phyloP scores from a whole-genome alignment of 148 eudicot species.

The Talinum fruticosum region DNA sequence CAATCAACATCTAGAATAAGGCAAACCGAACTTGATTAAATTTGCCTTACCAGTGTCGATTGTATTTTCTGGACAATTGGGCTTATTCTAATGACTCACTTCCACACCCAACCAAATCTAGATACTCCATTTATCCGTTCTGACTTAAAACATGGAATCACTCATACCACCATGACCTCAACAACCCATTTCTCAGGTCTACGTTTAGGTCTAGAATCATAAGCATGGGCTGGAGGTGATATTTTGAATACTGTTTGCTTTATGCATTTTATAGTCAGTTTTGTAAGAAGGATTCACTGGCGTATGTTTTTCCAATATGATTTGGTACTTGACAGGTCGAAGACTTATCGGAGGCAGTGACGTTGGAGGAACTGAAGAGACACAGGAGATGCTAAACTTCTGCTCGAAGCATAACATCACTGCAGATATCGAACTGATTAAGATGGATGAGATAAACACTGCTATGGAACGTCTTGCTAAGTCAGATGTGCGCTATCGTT shows the following conservation, averaged over 20 bases:
- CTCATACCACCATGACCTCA: not conserved
- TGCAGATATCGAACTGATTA: constrained; percentile 56
- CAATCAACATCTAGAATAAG: no score
- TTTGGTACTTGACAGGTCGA: constrained; percentile 30
- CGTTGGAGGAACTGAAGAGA: constrained; percentile 64
- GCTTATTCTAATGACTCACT: no score
- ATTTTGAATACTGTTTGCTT: no score
- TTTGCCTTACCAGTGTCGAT: not conserved
- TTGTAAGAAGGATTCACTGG: no score
- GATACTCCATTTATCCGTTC: not conserved
- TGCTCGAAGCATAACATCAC: constrained; percentile 48
- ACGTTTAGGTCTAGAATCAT: no score
- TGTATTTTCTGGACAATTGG: not conserved
- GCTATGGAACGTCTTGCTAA: constrained; percentile 59
- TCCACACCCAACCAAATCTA: no score
- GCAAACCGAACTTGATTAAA: no score
- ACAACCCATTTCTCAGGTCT: not conserved
- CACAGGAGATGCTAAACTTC: constrained; percentile 66
- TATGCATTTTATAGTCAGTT: no score
- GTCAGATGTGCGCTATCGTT: constrained; percentile 60
- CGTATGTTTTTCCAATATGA: no score
- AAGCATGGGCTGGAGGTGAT: no score
- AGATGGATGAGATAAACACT: constrained; percentile 41
- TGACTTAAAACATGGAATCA: not conserved
- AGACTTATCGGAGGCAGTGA: constrained; percentile 59